These are phyloP conservation scores for Acer campestre DNA, from an alignment of 345 rosid species.

Conservation along the genomic window DNA sequence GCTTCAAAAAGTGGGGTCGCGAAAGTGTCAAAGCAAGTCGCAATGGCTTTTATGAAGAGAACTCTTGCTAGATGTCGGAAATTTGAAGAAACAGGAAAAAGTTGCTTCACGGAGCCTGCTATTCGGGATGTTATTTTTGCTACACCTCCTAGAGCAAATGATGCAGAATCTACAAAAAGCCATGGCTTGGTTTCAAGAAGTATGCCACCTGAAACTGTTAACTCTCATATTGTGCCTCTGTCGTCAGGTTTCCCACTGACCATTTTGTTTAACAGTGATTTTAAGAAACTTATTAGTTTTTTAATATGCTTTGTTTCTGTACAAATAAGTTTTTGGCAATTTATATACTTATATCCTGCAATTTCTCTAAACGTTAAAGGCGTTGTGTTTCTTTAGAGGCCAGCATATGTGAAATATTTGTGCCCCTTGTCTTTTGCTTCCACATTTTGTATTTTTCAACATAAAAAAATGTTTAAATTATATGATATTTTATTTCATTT, in stretches of 20 bases:
- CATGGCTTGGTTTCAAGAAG: conserved; percentile 7
- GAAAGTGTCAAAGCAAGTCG: conserved; percentile 55
- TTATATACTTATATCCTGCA: conserved; percentile 1
- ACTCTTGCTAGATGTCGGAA: conserved; percentile 55
- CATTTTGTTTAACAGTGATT: not conserved
- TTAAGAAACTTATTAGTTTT: not conserved
- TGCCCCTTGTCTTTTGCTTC: conserved; percentile 13
- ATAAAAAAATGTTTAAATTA: not conserved
- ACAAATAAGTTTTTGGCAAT: not conserved
- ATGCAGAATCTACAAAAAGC: conserved; percentile 19
- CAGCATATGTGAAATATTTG: not conserved
- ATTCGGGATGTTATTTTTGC: conserved; percentile 47
- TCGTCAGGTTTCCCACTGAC: conserved; percentile 35
- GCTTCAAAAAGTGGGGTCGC: conserved; percentile 43
- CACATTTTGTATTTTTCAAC: not conserved
- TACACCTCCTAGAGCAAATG: conserved; percentile 28
- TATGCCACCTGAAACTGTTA: conserved; percentile 21
- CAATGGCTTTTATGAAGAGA: conserved; percentile 52
- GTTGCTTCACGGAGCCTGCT: conserved; percentile 57
- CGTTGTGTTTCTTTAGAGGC: not conserved
- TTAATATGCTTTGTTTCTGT: not conserved
- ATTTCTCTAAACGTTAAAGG: not conserved
- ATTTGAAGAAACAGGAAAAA: conserved; percentile 56
- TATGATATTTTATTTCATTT: not conserved
- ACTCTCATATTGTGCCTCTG: conserved; percentile 17